These are phyloP conservation scores for Cyclostephanos invisitatus DNA, from an alignment of 108 stramenopile genomes.

Conservation along the genomic window DNA sequence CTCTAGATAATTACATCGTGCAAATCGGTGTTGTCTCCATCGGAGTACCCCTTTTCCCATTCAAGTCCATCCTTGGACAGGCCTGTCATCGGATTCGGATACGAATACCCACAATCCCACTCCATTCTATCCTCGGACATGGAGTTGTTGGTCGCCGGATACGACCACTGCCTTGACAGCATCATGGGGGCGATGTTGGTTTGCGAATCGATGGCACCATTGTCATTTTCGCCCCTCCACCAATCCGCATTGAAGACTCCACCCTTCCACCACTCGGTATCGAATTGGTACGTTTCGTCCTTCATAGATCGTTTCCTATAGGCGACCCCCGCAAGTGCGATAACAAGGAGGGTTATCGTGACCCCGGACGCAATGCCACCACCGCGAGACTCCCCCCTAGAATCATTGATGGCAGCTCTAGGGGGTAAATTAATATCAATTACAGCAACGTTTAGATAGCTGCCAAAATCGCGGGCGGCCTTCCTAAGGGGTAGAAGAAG, in stretches of 20 bases:
- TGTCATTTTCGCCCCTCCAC: slow-evolving; percentile 23
- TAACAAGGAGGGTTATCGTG: slow-evolving; percentile 4
- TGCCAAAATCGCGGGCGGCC: too few relatives aligned
- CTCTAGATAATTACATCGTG: slow-evolving; percentile 38
- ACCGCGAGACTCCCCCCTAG: neutral
- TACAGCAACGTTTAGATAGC: too few relatives aligned
- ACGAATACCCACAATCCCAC: slow-evolving; percentile 5
- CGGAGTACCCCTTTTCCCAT: too few relatives aligned
- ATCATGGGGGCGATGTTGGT: slow-evolving; percentile 22
- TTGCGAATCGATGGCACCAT: slow-evolving; percentile 3
- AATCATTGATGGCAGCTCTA: slow-evolving; percentile 5
- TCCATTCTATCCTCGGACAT: slow-evolving; percentile 16
- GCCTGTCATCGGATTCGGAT: neutral
- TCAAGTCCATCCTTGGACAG: too few relatives aligned
- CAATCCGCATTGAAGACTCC: slow-evolving; percentile 10
- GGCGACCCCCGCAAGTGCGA: slow-evolving; percentile 19
- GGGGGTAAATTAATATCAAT: too few relatives aligned
- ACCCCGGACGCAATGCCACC: slow-evolving; percentile 19
- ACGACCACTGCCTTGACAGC: slow-evolving; percentile 27
- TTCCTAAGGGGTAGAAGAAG: too few relatives aligned
- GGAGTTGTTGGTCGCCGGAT: slow-evolving; percentile 26
- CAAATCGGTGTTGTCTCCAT: slow-evolving; percentile 21
- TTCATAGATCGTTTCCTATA: slow-evolving; percentile 20
- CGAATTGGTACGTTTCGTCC: slow-evolving; percentile 12
- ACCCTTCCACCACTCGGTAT: slow-evolving; percentile 23